Evolutionary conservation across 352 stramenopile species (phyloP).

Genomic region (Thraustotheca clavata): DNA sequence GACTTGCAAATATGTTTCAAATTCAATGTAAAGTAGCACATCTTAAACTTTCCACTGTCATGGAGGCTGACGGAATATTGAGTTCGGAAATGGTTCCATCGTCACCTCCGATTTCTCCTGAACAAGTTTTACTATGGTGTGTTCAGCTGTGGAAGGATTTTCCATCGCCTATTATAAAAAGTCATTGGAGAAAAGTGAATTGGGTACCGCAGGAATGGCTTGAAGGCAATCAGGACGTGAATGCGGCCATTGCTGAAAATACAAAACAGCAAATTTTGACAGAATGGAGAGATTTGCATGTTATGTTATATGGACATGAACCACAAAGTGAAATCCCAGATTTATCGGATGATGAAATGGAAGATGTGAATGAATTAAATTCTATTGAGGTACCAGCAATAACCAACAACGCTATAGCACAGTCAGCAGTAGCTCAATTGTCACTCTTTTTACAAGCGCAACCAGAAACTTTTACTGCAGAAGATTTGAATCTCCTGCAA

Average conservation of each 20-base stretch:
- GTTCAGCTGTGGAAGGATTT: constrained; percentile 17
- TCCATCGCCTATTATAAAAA: constrained; percentile 8
- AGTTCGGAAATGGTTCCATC: neutral
- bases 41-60: constrained; percentile 14
- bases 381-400: neutral
- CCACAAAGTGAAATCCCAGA: neutral
- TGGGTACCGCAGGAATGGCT: constrained; percentile 1
- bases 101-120: neutral
- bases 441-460: neutral
- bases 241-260: neutral
- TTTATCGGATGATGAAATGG: neutral
- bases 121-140: constrained; percentile 3
- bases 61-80: neutral
- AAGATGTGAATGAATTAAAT: neutral
- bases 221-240: neutral
- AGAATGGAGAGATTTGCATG: constrained; percentile 5
- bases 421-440: neutral
- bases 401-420: neutral
- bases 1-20: constrained; percentile 2
- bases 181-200: neutral
- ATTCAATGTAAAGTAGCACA: constrained; percentile 16
- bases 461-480: neutral
- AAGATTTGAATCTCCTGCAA: neutral
- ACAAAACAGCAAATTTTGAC: neutral
- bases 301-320: constrained; percentile 5